Evolutionary conservation across 768 basidiomycete genomes (phyloP), one percentile per base, ranked within the genome.

Genomic region (Xanthoconium stramineum): DNA sequence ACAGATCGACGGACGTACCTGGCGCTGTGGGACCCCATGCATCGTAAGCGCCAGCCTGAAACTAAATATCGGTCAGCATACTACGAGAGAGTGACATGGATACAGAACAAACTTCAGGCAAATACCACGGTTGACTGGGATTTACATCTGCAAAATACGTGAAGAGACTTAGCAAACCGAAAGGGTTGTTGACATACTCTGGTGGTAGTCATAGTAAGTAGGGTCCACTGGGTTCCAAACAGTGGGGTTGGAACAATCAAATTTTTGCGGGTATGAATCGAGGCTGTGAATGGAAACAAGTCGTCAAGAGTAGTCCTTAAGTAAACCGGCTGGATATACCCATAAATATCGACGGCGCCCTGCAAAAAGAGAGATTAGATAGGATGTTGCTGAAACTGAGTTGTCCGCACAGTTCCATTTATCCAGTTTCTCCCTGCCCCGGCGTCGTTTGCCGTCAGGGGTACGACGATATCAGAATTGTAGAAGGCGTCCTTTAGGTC

Each of bases 11-110:
- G 20, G 3, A 13, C 57, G 2, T 66, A 83, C 83, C 85, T 57
- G 89, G 87, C 28, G 86, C 84, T 5, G 75, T 79, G 0, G 86
- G 84, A 14, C 86, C 91, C 88, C 89, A 94, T 5, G 89, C 84
- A 65, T 93, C 90, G 61, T 83, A 91, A 11, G 88, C 79, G 6
- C 91, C 91, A 13, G 81, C 88, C 76, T 89, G 86, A 65, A 84
- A 86, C 71, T 84, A 75, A 73, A 55, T 42, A 54, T 35, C 28
- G 20, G 43, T 63, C 14, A 64, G 32, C 33, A 43, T 53, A 1
- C 55, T 57, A 53, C 37, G 56, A 58, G 51, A 58, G 51, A 38
- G 37, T 2, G 40, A 19, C 37, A 12, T 45, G 3, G 8, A 29
- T 15, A 39, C 11, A 35, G 38, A 54, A 64, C 70, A 48, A 64